phyloP scores from a whole-genome alignment of 495 filamentous ascomycete species.

The Penicillium ucsense region DNA sequence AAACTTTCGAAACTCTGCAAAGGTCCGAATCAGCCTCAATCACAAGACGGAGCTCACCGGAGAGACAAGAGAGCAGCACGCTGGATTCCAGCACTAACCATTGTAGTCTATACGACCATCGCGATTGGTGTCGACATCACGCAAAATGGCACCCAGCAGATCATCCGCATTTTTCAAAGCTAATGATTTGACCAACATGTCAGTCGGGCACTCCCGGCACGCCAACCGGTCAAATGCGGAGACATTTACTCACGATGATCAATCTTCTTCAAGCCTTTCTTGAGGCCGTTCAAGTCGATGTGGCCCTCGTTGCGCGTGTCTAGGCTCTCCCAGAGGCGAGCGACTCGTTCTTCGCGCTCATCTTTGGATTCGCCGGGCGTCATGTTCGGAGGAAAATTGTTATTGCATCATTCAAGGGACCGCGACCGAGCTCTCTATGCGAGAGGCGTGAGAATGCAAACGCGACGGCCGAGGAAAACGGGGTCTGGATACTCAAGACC shows the following conservation, averaged over 20 bases:
- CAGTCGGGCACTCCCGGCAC: conserved; percentile 21
- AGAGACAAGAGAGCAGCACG: conserved; percentile 1
- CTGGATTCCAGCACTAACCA: conserved; percentile 44
- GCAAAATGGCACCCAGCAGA: conserved; percentile 71
- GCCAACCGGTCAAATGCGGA: conserved; percentile 10
- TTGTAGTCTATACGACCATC: conserved; percentile 86
- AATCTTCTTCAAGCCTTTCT: conserved; percentile 75
- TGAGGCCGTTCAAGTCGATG: conserved; percentile 72
- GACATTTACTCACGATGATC: conserved; percentile 69
- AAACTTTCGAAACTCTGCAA: conserved; percentile 75
- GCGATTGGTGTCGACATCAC: conserved; percentile 71
- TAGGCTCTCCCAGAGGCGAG: conserved; percentile 69
- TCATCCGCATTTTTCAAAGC: conserved; percentile 88
- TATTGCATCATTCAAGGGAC: conserved; percentile 32
- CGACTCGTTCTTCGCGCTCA: conserved; percentile 65
- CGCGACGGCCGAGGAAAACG: not conserved
- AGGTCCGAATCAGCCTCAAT: conserved; percentile 10
- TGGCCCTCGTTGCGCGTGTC: conserved; percentile 67
- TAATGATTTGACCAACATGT: conserved; percentile 27
- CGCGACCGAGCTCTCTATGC: conserved; percentile 2
- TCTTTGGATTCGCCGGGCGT: conserved; percentile 53
- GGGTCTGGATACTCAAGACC: not conserved
- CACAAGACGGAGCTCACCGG: not conserved
- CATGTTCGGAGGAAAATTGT: conserved; percentile 33
- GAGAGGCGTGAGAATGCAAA: not conserved